phyloP scores from a whole-genome alignment of 352 stramenopile species.

The Pythium catenulatum region DNA sequence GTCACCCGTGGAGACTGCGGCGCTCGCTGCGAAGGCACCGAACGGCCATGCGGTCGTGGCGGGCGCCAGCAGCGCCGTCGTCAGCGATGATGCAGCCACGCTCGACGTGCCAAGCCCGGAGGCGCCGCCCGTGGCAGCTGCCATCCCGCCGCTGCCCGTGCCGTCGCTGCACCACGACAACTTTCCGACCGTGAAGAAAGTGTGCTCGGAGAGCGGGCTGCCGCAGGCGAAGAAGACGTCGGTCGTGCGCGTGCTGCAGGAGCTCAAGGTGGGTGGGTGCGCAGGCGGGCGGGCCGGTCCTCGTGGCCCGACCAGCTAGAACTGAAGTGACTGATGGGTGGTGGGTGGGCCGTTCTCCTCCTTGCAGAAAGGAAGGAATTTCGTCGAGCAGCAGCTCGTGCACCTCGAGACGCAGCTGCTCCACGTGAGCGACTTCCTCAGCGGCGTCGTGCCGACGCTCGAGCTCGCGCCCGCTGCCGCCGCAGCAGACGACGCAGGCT shows the following conservation, averaged over 20 bases:
- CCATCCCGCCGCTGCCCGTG: slow-evolving; percentile 67
- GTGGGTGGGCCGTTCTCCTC: too few relatives aligned
- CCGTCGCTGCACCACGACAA: slow-evolving; percentile 86
- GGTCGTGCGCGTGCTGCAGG: slow-evolving; percentile 76
- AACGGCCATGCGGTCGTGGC: background rate
- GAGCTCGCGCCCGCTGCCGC: slow-evolving; percentile 54
- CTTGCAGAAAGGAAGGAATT: slow-evolving; percentile 68
- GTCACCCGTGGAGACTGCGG: too few relatives aligned
- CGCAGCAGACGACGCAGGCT: background rate
- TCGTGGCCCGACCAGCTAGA: too few relatives aligned
- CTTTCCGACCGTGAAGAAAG: slow-evolving; percentile 77
- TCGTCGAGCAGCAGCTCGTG: slow-evolving; percentile 78
- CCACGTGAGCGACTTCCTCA: slow-evolving; percentile 78
- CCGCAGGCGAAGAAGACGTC: slow-evolving; percentile 73
- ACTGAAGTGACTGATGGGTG: background rate
- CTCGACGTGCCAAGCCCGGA: too few relatives aligned
- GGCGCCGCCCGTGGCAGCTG: background rate
- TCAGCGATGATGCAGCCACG: too few relatives aligned
- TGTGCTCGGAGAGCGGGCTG: slow-evolving; percentile 70
- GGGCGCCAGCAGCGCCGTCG: too few relatives aligned
- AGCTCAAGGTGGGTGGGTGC: slow-evolving; percentile 73
- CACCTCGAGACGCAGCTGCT: slow-evolving; percentile 81
- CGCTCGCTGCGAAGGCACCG: too few relatives aligned
- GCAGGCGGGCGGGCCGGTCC: too few relatives aligned
- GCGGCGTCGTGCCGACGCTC: slow-evolving; percentile 68